Base-by-base conservation (phyloP, 1,284 basidiomycete species). In the Athelia psychrophila region DNA sequence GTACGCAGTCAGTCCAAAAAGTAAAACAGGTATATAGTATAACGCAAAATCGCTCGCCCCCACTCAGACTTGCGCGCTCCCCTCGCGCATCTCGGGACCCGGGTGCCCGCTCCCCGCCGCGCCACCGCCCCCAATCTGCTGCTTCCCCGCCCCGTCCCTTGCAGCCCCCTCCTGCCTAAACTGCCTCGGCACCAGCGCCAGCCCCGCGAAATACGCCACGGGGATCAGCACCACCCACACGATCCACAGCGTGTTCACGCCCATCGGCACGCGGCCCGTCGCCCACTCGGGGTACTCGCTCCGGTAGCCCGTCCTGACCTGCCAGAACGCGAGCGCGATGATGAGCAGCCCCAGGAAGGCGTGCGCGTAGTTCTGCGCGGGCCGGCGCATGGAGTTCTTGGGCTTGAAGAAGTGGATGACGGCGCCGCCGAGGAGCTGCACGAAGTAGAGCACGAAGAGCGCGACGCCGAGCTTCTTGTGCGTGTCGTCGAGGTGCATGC, bases 401-500 rank as follows among this genome's bases (percentile, higher is more conserved):
- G 75, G 70, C 63, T 83, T 83, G 27, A 30, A 57, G 51, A 66
- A 80, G 63, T 90, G 87, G 51, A 86, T 80, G 52, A 83, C 56
- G 3, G 75, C 72, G 3, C 88, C 88, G 9, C 88, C 63, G 1
- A 62, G 57, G 55, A 77, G 70, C 65, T 91, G 88, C 12, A 76
- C 50, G 48, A 83, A 38, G 60, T 86, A 83, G n/a, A 90, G 68
- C 42, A 76, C 71, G 54, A 88, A 78, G 40, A 90, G 66, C 5
- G 73, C 75, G 44, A 83, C 62, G 27, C 88, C 87, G 59, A 77
- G 74, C 68, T 73, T 72, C 80, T 83, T 83, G 66, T 88, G 82
- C 9, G 63, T 56, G 51, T 80, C 75, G 55, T 74, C 59, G 19
- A 82, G 62, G 52, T 80, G 77, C 24, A 55, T 20, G 16, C 27